phyloP scores from a whole-genome alignment of 1,284 basidiomycete genomes.

The Vanrija sp. region DNA sequence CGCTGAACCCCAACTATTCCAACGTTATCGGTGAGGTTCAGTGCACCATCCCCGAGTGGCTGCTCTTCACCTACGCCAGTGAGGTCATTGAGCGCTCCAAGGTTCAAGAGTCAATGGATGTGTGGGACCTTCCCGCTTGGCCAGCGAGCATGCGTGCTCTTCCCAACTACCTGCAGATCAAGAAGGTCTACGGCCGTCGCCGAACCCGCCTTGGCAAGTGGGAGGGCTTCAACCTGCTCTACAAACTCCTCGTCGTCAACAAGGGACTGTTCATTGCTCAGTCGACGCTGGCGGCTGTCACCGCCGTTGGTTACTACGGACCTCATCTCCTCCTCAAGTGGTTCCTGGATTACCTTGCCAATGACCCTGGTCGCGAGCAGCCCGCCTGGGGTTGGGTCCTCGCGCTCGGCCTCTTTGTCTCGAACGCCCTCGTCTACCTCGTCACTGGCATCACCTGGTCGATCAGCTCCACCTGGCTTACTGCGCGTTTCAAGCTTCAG shows the following conservation, averaged over 20 bases:
- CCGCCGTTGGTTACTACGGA: conserved; percentile 68
- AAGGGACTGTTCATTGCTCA: conserved; percentile 46
- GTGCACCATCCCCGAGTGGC: conserved; percentile 58
- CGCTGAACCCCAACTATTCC: conserved; percentile 30
- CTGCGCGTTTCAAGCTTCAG: conserved; percentile 64
- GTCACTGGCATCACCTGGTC: conserved; percentile 45
- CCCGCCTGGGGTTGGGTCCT: conserved; percentile 52
- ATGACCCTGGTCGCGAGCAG: conserved; percentile 52
- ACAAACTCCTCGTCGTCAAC: conserved; percentile 46
- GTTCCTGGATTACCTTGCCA: conserved; percentile 69
- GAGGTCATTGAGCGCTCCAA: conserved; percentile 78
- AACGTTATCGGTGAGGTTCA: conserved; percentile 47
- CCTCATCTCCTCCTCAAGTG: conserved; percentile 71
- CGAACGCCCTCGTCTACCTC: conserved; percentile 59
- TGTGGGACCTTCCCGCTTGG: conserved; percentile 77
- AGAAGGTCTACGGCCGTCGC: conserved; percentile 34
- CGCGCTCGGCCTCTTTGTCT: conserved; percentile 59
- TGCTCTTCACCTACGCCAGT: conserved; percentile 77
- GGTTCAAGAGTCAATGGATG: conserved; percentile 66
- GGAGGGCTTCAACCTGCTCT: conserved; percentile 46
- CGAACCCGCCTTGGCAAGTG: conserved; percentile 26
- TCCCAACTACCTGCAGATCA: conserved; percentile 33
- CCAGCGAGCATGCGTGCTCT: conserved; percentile 62
- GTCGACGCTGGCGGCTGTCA: conserved; percentile 58
- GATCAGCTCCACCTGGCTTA: conserved; percentile 40